Percentiles rank a stretch among this genome's conserved stretches.
phyloP scores from a whole-genome alignment of 305 asterid species.

The Fraxinus sp. region DNA sequence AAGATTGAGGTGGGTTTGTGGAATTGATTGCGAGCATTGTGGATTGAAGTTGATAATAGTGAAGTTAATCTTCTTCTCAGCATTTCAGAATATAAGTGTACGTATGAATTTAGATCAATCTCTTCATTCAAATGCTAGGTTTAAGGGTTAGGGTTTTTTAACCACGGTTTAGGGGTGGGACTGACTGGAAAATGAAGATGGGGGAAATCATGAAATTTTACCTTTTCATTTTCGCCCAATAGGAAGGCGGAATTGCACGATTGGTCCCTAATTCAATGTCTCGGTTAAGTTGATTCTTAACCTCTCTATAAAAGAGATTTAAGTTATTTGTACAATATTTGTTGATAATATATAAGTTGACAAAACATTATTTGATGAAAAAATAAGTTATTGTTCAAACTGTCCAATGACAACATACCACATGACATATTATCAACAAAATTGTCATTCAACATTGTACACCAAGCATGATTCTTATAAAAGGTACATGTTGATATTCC shows the following conservation, averaged over 20 bases:
- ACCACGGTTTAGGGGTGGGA: background rate
- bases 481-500: background rate
- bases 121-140: background rate
- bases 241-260: background rate
- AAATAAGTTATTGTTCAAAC: too few relatives aligned
- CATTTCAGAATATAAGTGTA: conserved; percentile 32
- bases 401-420: too few relatives aligned
- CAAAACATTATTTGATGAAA: too few relatives aligned
- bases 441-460: too few relatives aligned
- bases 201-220: background rate
- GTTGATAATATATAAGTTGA: too few relatives aligned
- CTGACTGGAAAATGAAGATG: background rate
- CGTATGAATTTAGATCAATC: background rate
- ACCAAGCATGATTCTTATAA: too few relatives aligned
- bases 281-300: background rate
- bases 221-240: background rate
- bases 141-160: background rate
- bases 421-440: too few relatives aligned
- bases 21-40: conserved; percentile 24
- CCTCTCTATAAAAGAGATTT: background rate
- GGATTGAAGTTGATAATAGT: conserved; percentile 36
- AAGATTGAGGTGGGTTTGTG: conserved; percentile 25
- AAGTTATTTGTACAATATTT: too few relatives aligned
- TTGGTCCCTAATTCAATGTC: background rate
- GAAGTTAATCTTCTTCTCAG: conserved; percentile 50